Percentiles rank a stretch among this genome's conserved stretches.
Conservation (phyloP, 306 rosid genomes). For the Coriaria nepalensis region DNA sequence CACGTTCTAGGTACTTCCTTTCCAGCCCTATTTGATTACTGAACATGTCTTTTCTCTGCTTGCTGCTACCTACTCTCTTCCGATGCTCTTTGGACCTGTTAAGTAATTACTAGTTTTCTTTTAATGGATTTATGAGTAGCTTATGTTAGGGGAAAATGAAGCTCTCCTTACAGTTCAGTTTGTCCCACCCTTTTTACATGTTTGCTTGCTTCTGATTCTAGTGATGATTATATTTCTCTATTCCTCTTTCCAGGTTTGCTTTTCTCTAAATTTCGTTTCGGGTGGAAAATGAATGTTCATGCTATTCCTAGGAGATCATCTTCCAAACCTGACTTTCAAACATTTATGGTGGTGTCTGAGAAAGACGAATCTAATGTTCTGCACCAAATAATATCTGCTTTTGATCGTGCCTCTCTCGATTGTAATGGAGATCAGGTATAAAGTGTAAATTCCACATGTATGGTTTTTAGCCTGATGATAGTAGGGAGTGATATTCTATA, state of each 20-base stretch:
- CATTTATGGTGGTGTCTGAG: constrained; percentile 74
- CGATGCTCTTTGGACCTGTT: no score
- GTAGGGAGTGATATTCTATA: constrained; percentile 3
- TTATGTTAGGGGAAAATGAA: no score
- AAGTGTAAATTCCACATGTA: no score
- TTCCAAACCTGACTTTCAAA: constrained; percentile 54
- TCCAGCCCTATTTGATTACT: no score
- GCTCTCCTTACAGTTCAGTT: no score
- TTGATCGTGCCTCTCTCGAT: constrained; percentile 33
- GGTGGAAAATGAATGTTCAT: constrained; percentile 77
- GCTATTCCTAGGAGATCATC: constrained; percentile 57
- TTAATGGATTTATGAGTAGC: constrained; percentile 1
- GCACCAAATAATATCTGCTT: constrained; percentile 45
- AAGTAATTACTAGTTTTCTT: no score
- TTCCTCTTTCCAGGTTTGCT: constrained; percentile 49
- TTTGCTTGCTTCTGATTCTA: constrained; percentile 2
- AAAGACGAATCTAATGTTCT: constrained; percentile 44
- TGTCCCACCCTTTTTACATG: no score
- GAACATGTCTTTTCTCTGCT: no score
- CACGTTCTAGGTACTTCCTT: constrained; percentile 64
- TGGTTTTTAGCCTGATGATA: not conserved
- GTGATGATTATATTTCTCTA: not conserved
- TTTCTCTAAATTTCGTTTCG: constrained; percentile 64
- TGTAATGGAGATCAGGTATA: constrained; percentile 62
- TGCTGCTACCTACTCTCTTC: no score